Evolutionary conservation across 2,329 filamentous ascomycete species (phyloP).

Genomic region (Fusarium musae): DNA sequence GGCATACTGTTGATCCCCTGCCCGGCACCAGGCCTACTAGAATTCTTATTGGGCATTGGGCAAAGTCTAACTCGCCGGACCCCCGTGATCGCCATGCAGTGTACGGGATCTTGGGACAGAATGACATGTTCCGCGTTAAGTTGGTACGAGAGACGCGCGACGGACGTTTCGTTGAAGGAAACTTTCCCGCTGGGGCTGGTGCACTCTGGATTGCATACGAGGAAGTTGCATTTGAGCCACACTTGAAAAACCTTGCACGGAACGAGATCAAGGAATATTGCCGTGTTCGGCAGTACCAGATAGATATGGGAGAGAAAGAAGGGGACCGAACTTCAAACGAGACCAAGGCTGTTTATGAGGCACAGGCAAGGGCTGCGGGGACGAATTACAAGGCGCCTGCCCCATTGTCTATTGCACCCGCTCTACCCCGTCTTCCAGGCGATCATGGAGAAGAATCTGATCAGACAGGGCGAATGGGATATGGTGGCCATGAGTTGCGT

Average conservation of each 20-base stretch:
- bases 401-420: slow-evolving; percentile 41
- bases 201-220: slow-evolving; percentile 72
- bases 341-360: slow-evolving; percentile 61
- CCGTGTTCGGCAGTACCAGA: slow-evolving; percentile 68
- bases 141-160: slow-evolving; percentile 69
- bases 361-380: slow-evolving; percentile 56
- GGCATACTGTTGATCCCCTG: slow-evolving; percentile 53
- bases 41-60: slow-evolving; percentile 70
- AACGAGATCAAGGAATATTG: slow-evolving; percentile 72
- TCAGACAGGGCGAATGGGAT: slow-evolving; percentile 32
- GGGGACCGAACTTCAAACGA: slow-evolving; percentile 63
- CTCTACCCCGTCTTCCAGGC: slow-evolving; percentile 35
- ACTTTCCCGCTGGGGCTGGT: slow-evolving; percentile 69
- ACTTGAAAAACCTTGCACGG: slow-evolving; percentile 62
- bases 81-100: slow-evolving; percentile 68
- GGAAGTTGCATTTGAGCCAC: slow-evolving; percentile 68
- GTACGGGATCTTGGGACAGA: slow-evolving; percentile 69
- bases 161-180: slow-evolving; percentile 66
- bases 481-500: slow-evolving; percentile 54
- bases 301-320: slow-evolving; percentile 63
- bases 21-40: slow-evolving; percentile 66
- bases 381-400: slow-evolving; percentile 44
- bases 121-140: slow-evolving; percentile 74
- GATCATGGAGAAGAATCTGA: slow-evolving; percentile 30
- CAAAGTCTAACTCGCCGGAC: slow-evolving; percentile 60